phyloP scores from a whole-genome alignment of 495 filamentous ascomycete species.

The Aspergillus carlsbadensis region DNA sequence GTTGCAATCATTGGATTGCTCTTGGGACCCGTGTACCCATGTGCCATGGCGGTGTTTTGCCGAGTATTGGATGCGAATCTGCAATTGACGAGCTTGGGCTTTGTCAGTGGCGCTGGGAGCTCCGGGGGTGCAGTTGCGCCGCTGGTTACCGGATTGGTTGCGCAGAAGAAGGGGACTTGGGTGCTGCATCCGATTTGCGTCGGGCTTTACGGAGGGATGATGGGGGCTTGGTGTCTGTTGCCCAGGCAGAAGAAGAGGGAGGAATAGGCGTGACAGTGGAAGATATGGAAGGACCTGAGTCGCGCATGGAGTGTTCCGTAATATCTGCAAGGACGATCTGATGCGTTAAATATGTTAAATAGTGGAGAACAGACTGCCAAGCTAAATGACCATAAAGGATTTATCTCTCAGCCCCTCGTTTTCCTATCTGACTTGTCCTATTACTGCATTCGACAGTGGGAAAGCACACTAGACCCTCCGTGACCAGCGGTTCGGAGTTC shows the following conservation, averaged over 20 bases:
- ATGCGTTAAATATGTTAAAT: too few relatives aligned
- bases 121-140: slow-evolving; percentile 73
- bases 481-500: too few relatives aligned
- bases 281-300: too few relatives aligned
- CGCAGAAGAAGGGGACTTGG: slow-evolving; percentile 66
- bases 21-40: slow-evolving; percentile 77
- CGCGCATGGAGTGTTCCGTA: too few relatives aligned
- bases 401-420: too few relatives aligned
- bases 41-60: slow-evolving; percentile 65
- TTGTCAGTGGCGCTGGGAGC: slow-evolving; percentile 72
- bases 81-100: slow-evolving; percentile 42
- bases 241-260: slow-evolving; percentile 32
- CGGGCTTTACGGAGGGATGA: slow-evolving; percentile 69
- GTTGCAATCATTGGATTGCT: slow-evolving; percentile 71
- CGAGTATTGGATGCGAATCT: slow-evolving; percentile 58
- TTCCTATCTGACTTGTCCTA: too few relatives aligned
- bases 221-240: slow-evolving; percentile 55
- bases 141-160: slow-evolving; percentile 70
- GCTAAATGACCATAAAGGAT: too few relatives aligned
- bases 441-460: too few relatives aligned
- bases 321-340: too few relatives aligned
- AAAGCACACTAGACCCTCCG: too few relatives aligned
- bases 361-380: too few relatives aligned
- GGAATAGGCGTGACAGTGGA: slow-evolving; percentile 19
- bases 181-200: slow-evolving; percentile 73